Conservation (phyloP, 306 rosid genomes). For the Quercus wislizeni region DNA sequence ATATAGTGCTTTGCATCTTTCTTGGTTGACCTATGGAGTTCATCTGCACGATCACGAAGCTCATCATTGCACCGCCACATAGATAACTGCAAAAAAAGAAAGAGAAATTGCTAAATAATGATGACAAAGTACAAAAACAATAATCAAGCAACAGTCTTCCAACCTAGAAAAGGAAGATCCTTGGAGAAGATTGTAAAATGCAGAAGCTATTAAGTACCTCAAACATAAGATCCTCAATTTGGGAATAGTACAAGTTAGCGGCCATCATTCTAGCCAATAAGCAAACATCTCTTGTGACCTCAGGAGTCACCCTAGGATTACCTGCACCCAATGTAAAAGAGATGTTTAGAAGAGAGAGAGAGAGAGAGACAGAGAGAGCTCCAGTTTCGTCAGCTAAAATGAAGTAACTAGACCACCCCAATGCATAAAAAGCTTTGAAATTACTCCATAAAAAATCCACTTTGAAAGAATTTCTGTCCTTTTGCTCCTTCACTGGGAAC, state of each 20-base stretch:
- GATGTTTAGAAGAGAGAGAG: conserved; percentile 5
- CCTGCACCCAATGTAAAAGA: conserved; percentile 50
- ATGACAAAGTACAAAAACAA: background rate
- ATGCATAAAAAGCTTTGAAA: background rate
- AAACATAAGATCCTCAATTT: conserved; percentile 98
- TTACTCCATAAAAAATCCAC: background rate
- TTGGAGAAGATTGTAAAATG: conserved; percentile 7
- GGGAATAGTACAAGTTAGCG: conserved; percentile 91
- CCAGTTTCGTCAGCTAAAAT: background rate
- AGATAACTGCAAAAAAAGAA: conserved; percentile 61
- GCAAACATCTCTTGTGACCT: conserved; percentile 98
- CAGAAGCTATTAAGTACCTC: conserved; percentile 55
- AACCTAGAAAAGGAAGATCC: background rate
- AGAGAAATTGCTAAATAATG: conserved; percentile 11
- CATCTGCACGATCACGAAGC: conserved; percentile 78
- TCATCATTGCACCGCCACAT: conserved; percentile 99
- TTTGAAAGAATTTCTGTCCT: background rate
- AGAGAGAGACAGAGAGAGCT: background rate
- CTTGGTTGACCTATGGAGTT: conserved; percentile 61
- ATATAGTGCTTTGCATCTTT: conserved; percentile 96
- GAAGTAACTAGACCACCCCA: background rate
- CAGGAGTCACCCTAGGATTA: conserved; percentile 98
- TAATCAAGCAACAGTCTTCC: conserved; percentile 4
- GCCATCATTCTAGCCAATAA: conserved; percentile 99
- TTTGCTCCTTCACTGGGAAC: background rate